Percentiles rank a stretch among this genome's conserved stretches.
phyloP scores from a whole-genome alignment of 768 basidiomycete genomes.

The Naganishia antarctica region DNA sequence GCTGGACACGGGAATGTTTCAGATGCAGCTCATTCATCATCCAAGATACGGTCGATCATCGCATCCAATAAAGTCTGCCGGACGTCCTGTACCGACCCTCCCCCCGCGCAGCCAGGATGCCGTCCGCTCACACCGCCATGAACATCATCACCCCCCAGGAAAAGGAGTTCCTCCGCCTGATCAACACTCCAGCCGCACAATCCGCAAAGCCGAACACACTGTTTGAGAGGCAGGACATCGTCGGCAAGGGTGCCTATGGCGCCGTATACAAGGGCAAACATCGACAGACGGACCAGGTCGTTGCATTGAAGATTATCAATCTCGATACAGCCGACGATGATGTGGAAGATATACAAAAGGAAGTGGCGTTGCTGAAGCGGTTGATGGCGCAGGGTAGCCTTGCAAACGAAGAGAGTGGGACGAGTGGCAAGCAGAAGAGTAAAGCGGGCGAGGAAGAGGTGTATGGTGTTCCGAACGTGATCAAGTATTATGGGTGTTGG shows the following conservation, averaged over 20 bases:
- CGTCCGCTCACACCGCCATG: slow-evolving; percentile 10
- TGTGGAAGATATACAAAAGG: slow-evolving; percentile 90
- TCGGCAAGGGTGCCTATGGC: slow-evolving; percentile 93
- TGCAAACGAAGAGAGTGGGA: slow-evolving; percentile 26
- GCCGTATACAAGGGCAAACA: slow-evolving; percentile 89
- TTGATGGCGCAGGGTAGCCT: slow-evolving; percentile 51
- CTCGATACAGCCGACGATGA: slow-evolving; percentile 96
- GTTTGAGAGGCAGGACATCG: slow-evolving; percentile 69
- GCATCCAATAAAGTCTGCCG: too few species aligned
- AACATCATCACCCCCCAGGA: slow-evolving; percentile 21
- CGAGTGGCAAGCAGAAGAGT: slow-evolving; percentile 24
- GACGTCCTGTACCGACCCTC: too few species aligned
- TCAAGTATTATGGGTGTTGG: slow-evolving; percentile 96
- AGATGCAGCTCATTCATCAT: too few species aligned
- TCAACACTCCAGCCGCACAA: slow-evolving; percentile 21
- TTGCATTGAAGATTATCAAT: slow-evolving; percentile 98
- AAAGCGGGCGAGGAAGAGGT: slow-evolving; percentile 21
- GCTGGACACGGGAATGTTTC: neutral
- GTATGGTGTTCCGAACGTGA: slow-evolving; percentile 70
- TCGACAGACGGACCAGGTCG: slow-evolving; percentile 74
- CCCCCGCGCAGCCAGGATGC: neutral
- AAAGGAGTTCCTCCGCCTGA: slow-evolving; percentile 24
- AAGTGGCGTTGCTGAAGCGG: slow-evolving; percentile 85
- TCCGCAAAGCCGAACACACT: slow-evolving; percentile 23
- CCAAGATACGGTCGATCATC: too few species aligned